phyloP scores from a whole-genome alignment of 2,329 filamentous ascomycete species.

The Fusarium goolgardi region DNA sequence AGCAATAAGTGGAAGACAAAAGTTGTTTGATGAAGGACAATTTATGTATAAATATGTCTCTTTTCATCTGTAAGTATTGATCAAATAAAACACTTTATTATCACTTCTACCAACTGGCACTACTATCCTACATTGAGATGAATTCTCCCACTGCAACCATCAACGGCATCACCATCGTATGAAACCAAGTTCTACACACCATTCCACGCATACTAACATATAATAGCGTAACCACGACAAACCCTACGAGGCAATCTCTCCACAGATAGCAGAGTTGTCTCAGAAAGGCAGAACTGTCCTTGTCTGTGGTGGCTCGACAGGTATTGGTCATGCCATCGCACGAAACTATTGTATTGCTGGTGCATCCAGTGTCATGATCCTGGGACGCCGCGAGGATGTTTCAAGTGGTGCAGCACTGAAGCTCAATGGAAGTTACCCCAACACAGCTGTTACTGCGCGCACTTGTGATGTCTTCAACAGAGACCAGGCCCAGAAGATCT shows the following conservation, averaged over 20 bases:
- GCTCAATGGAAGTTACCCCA: constrained; percentile 16
- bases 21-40: not conserved
- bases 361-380: constrained; percentile 53
- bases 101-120: not conserved
- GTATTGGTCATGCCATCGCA: constrained; percentile 74
- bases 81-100: not conserved
- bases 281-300: constrained; percentile 65
- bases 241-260: constrained; percentile 54
- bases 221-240: constrained; percentile 45
- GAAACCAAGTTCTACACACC: not conserved
- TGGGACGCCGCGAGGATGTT: constrained; percentile 44
- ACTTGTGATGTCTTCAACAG: constrained; percentile 17
- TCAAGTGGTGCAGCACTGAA: constrained; percentile 10
- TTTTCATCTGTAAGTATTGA: not conserved
- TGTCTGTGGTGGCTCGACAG: constrained; percentile 73
- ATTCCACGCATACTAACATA: not conserved
- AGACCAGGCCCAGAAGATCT: constrained; percentile 10
- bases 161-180: constrained; percentile 17
- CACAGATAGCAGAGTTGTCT: constrained; percentile 52
- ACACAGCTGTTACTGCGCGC: constrained; percentile 8
- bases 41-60: not conserved
- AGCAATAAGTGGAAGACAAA: fast-evolving
- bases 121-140: not conserved
- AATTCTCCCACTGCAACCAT: constrained; percentile 13
- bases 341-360: constrained; percentile 62